phyloP scores from a whole-genome alignment of 768 basidiomycete genomes.

The Leccinum variicolor region DNA sequence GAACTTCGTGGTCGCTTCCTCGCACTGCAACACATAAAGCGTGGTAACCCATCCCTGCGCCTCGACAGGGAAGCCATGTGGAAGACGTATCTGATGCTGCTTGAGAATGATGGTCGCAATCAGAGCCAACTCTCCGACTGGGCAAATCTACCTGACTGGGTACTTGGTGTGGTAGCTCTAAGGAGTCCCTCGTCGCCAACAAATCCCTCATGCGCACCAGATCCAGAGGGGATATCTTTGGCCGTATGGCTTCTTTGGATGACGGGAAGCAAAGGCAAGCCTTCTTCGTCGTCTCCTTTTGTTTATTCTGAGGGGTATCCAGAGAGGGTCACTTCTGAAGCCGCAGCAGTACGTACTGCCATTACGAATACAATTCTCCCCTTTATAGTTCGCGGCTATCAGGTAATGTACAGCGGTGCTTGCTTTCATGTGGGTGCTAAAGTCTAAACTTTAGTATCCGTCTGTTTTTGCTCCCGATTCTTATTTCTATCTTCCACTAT shows the following conservation, averaged over 20 bases:
- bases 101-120: slow-evolving; percentile 51
- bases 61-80: slow-evolving; percentile 44
- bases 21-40: slow-evolving; percentile 41
- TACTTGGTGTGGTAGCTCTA: slow-evolving; percentile 13
- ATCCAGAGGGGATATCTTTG: slow-evolving; percentile 37
- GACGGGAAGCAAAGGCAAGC: slow-evolving; percentile 38
- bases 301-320: slow-evolving; percentile 12
- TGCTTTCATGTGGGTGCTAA: slow-evolving; percentile 1
- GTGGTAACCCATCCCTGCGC: slow-evolving; percentile 8
- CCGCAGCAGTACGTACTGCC: slow-evolving; percentile 21
- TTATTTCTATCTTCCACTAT: slow-evolving; percentile 41
- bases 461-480: slow-evolving; percentile 42
- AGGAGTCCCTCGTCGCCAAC: slow-evolving; percentile 7
- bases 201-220: slow-evolving; percentile 22
- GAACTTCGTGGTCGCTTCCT: slow-evolving; percentile 44
- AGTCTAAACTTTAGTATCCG: slow-evolving; percentile 33
- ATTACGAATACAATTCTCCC: slow-evolving; percentile 35
- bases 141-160: slow-evolving; percentile 35
- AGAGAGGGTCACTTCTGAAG: slow-evolving; percentile 36
- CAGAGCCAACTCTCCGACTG: slow-evolving; percentile 40
- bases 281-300: not conserved
- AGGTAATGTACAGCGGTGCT: slow-evolving; percentile 26
- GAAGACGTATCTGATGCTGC: slow-evolving; percentile 52
- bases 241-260: slow-evolving; percentile 48
- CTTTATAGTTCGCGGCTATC: slow-evolving; percentile 40